Conservation (phyloP, 2,329 filamentous ascomycete genomes). For the Aureobasidium musti region DNA sequence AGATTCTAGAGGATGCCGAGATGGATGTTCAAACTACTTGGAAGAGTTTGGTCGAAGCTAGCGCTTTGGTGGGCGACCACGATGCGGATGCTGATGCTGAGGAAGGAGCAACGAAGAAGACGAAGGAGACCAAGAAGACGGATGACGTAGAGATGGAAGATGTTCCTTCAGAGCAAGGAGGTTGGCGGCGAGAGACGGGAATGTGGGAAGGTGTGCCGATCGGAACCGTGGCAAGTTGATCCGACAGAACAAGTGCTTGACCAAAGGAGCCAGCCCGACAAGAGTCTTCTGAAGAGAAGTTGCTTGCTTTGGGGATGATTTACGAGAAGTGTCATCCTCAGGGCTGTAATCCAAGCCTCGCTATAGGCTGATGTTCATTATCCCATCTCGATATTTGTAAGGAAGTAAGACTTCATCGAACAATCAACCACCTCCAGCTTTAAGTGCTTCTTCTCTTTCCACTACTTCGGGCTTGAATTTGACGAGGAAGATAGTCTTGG, state of each 20-base stretch:
- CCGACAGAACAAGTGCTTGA: neutral
- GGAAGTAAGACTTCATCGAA: neutral
- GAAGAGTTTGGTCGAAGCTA: constrained; percentile 29
- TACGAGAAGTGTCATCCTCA: neutral
- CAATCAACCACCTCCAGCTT: constrained; percentile 38
- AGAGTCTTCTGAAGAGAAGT: neutral
- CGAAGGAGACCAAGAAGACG: constrained; percentile 26
- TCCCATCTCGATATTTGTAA: neutral
- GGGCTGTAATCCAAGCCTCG: neutral
- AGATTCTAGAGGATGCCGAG: constrained; percentile 19
- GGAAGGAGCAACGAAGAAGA: constrained; percentile 32
- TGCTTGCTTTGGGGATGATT: neutral
- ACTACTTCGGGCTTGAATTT: constrained; percentile 90
- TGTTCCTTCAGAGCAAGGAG: constrained; percentile 29
- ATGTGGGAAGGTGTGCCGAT: constrained; percentile 25
- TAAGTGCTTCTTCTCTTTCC: constrained; percentile 71
- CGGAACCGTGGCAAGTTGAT: constrained; percentile 6
- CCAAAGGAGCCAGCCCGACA: neutral
- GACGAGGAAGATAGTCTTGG: constrained; percentile 92
- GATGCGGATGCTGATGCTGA: neutral
- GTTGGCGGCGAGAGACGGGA: constrained; percentile 30
- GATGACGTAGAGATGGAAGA: constrained; percentile 29
- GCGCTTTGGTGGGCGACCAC: constrained; percentile 28
- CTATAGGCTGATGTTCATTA: neutral
- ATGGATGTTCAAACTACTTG: constrained; percentile 29